Conservation (phyloP, 768 basidiomycete species). For the Kwoniella heveanensis region DNA sequence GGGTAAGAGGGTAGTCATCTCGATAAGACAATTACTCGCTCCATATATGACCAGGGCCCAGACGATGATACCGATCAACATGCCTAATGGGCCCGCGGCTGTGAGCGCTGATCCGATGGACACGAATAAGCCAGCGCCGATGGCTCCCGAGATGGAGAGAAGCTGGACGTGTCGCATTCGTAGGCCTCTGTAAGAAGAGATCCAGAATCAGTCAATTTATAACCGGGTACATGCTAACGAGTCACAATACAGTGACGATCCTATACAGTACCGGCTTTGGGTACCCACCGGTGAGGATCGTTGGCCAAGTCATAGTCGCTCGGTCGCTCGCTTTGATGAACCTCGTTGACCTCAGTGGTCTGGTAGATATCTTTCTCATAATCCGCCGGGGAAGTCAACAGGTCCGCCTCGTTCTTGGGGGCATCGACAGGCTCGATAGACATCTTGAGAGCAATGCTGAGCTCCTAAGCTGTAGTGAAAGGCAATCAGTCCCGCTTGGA, state of each 20-base stretch:
- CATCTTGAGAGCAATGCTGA: neutral
- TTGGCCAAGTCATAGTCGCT: conserved; percentile 5
- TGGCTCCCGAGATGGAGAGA: conserved; percentile 29
- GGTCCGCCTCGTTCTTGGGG: neutral
- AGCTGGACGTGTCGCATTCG: conserved; percentile 32
- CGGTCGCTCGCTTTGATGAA: neutral
- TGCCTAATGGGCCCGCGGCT: conserved; percentile 25
- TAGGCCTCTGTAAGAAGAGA: conserved; percentile 20
- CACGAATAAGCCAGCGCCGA: conserved; percentile 28
- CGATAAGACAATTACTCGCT: conserved; percentile 24
- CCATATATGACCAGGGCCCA: conserved; percentile 26
- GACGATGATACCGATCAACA: conserved; percentile 30
- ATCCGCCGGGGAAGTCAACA: neutral
- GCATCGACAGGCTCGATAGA: neutral
- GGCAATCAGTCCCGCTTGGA: too few relatives aligned
- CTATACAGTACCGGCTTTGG: too few relatives aligned
- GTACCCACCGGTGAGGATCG: conserved; percentile 17
- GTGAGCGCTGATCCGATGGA: conserved; percentile 27
- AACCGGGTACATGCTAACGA: too few relatives aligned
- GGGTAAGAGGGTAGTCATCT: conserved; percentile 30
- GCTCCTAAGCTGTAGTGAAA: neutral
- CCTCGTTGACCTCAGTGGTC: neutral
- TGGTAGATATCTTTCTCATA: neutral
- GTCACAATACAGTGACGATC: too few relatives aligned
- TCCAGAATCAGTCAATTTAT: too few relatives aligned